Percentiles rank a stretch among this genome's conserved stretches.
phyloP scores from a whole-genome alignment of 768 basidiomycete genomes.

The Saitozyma podzolica region DNA sequence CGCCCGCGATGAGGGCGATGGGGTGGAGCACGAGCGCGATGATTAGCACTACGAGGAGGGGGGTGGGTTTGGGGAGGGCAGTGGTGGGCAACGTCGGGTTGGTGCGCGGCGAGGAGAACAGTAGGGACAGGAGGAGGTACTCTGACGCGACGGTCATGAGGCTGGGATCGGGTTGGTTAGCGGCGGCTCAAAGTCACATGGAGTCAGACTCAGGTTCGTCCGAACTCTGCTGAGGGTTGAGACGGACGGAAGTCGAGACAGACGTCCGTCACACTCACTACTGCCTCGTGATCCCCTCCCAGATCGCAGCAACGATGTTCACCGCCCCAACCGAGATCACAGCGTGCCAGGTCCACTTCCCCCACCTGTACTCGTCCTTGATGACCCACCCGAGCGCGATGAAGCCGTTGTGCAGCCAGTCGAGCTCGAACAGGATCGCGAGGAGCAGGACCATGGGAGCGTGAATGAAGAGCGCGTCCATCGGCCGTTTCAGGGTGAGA shows the following conservation, averaged over 20 bases:
- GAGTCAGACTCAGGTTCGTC: neutral
- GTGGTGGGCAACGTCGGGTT: conserved; percentile 45
- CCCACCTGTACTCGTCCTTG: conserved; percentile 58
- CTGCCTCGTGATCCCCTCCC: conserved; percentile 38
- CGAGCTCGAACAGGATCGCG: conserved; percentile 66
- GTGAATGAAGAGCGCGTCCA: conserved; percentile 82
- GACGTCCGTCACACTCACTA: conserved; percentile 28
- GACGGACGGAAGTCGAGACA: neutral
- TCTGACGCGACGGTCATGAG: conserved; percentile 26
- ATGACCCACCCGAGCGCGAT: conserved; percentile 69
- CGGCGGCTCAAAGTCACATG: conserved; percentile 18
- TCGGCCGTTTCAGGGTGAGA: conserved; percentile 55
- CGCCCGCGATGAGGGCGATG: conserved; percentile 49
- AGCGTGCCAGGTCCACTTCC: conserved; percentile 68
- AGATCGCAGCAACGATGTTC: conserved; percentile 57
- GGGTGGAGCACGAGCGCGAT: conserved; percentile 53
- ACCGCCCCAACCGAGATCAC: conserved; percentile 68
- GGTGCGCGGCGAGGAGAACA: conserved; percentile 46
- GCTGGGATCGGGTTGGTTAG: conserved; percentile 9
- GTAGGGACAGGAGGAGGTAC: conserved; percentile 46
- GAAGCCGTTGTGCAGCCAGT: conserved; percentile 62
- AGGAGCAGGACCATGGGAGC: conserved; percentile 63
- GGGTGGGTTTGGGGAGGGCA: conserved; percentile 49
- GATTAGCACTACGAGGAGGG: conserved; percentile 51
- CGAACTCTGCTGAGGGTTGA: too few relatives aligned